These are phyloP conservation scores for Nevesoporus exiguus DNA, from an alignment of 768 basidiomycete genomes.

Conservation along the genomic window DNA sequence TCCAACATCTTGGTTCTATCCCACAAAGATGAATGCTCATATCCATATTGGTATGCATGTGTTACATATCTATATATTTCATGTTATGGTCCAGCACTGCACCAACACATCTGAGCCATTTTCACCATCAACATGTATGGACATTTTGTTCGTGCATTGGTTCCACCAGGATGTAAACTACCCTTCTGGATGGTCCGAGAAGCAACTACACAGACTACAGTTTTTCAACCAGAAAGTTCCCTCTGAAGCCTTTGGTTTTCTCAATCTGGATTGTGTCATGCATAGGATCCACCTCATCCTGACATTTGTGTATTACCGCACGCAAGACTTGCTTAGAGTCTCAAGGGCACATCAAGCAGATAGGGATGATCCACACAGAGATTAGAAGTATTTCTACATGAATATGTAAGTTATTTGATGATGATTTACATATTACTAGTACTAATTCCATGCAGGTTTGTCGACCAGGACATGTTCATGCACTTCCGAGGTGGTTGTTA, in stretches of 20 bases:
- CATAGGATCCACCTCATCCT: neutral
- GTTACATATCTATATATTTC: neutral
- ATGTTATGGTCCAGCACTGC: neutral
- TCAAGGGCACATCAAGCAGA: neutral
- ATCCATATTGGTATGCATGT: neutral
- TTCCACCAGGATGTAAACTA: no score
- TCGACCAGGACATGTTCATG: neutral
- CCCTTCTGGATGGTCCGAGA: neutral
- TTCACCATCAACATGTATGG: neutral
- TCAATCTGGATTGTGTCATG: neutral
- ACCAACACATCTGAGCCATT: neutral
- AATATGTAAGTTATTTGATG: conserved; percentile 28
- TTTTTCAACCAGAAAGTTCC: no score
- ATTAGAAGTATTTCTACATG: conserved; percentile 33
- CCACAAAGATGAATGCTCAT: neutral
- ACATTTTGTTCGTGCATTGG: neutral
- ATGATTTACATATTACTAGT: neutral
- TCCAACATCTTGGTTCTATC: neutral
- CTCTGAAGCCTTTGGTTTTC: neutral
- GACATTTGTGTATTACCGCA: neutral
- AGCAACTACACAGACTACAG: neutral
- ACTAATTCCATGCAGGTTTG: neutral
- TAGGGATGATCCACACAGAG: neutral
- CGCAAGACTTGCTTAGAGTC: conserved; percentile 5
- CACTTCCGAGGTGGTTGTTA: neutral